A percentile compares a stretch with the other conserved stretches of the same genome.
Evolutionary conservation across 2,329 filamentous ascomycete genomes (phyloP).

Genomic region (Aspergillus sclerotialis): DNA sequence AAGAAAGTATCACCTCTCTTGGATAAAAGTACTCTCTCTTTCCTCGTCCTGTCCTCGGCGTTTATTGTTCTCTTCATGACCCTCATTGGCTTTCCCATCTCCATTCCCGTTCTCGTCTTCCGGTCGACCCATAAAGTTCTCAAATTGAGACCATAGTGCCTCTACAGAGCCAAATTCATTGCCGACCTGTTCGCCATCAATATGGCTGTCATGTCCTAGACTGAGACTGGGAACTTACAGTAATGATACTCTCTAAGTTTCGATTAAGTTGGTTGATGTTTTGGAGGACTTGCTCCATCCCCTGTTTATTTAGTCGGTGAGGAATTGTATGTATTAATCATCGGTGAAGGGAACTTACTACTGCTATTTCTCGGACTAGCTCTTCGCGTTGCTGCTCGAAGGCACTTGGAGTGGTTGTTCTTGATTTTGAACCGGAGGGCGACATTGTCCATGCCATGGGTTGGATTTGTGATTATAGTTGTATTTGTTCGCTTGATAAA

Average conservation of each 20-base stretch:
- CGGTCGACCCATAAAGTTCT: constrained; percentile 84
- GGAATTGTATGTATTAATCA: not conserved
- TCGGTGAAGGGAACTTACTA: constrained; percentile 22
- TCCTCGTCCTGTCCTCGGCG: constrained; percentile 11
- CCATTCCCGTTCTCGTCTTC: constrained; percentile 32
- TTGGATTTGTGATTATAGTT: not conserved
- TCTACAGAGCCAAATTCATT: constrained; percentile 98
- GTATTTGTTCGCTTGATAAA: too few relatives aligned
- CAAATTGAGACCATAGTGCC: constrained; percentile 93
- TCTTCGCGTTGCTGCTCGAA: constrained; percentile 39
- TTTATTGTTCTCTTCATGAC: constrained; percentile 15
- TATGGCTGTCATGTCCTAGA: too few relatives aligned
- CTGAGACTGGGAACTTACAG: too few relatives aligned
- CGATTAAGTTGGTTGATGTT: constrained; percentile 96
- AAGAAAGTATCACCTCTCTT: not conserved
- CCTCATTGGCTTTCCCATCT: constrained; percentile 21
- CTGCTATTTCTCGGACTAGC: constrained; percentile 37
- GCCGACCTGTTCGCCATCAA: constrained; percentile 56
- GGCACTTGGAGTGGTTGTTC: constrained; percentile 23
- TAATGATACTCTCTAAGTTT: constrained; percentile 82
- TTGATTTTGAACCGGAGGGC: constrained; percentile 6
- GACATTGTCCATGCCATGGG: constrained; percentile 11
- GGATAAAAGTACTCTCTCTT: not conserved
- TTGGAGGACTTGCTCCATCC: constrained; percentile 81
- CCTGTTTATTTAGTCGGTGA: constrained; percentile 30